Evolutionary conservation across 2,329 filamentous ascomycete genomes (phyloP), one percentile per base, ranked within the genome.

Genomic region (Clonostachys rhizophaga): DNA sequence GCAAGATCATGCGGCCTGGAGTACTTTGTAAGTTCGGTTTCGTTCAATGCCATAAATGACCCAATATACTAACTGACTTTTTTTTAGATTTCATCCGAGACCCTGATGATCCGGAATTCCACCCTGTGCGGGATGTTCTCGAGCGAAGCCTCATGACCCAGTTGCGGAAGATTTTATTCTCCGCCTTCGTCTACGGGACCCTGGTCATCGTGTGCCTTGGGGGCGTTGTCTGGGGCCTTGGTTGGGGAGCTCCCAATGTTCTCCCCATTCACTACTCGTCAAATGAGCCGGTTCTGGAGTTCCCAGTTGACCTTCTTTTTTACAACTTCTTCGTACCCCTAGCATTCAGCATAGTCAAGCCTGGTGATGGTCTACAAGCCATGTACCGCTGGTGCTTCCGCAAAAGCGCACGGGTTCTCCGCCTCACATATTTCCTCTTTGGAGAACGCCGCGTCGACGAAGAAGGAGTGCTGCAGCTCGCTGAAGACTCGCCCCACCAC

Each of bases 381-480:
- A 86, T 96, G 75, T 99, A 96, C 63, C 85, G 84, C 8, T 97
- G 92, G 92, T 99, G 94, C 90, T 96, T 99, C 70, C 85, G 87
- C 55, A 83, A 81, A 56, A 96, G 91, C 61, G 94, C 91, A 12
- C 79, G 89, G 44, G 71, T 76, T 39, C 72, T 99, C 45, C 82
- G 92, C 18, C 74, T 99, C 35, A 95, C 90, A 2, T 89, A 91
- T 70, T 99, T 99, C 64, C 79, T 99, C 40, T 97, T 99, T 60
- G 90, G 89, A 13, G 87, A 95, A 55, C 81, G 89, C 49, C 77
- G 78, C 30, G 72, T 81, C 18, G 89, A 96, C 50, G 92, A 99
- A 63, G 90, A 96, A 66, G 89, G 90, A 8, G 74, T 72, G 20
- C 70, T 87, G 42, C 69, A 77, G 37, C 70, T 84, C 24, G 50